A percentile compares a stretch with the other conserved stretches of the same genome.
Evolutionary conservation across 495 filamentous ascomycete species (phyloP).

Genomic region (Barbatosphaeria neglecta): DNA sequence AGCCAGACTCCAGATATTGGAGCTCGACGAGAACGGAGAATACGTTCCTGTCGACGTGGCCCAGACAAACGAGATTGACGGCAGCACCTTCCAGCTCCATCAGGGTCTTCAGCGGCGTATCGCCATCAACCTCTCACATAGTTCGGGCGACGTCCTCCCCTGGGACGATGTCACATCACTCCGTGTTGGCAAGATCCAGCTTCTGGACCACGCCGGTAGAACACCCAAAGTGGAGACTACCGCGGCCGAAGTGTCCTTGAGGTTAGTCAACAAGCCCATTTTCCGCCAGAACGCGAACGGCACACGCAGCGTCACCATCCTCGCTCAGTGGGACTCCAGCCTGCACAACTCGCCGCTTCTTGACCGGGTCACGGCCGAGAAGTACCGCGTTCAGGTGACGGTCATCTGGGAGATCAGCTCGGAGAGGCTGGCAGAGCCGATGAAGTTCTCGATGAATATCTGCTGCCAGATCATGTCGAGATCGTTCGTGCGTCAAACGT

Average conservation of each 20-base stretch:
- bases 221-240: constrained; percentile 64
- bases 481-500: constrained; percentile 70
- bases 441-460: constrained; percentile 71
- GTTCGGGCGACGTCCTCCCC: constrained; percentile 71
- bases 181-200: constrained; percentile 65
- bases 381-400: constrained; percentile 81
- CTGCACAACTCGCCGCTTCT: constrained; percentile 81
- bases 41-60: constrained; percentile 89
- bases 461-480: constrained; percentile 75
- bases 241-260: constrained; percentile 62
- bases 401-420: constrained; percentile 74
- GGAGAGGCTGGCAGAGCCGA: constrained; percentile 64
- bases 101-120: constrained; percentile 90
- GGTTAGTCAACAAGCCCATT: constrained; percentile 60
- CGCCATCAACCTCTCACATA: constrained; percentile 74
- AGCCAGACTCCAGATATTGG: constrained; percentile 72
- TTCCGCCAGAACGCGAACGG: constrained; percentile 79
- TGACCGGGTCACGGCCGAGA: constrained; percentile 79
- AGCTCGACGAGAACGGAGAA: constrained; percentile 80
- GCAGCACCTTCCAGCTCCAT: constrained; percentile 84
- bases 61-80: constrained; percentile 69
- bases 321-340: constrained; percentile 94
- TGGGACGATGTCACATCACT: constrained; percentile 72
- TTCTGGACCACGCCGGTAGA: constrained; percentile 76
- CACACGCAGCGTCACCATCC: constrained; percentile 73